Base-by-base conservation (phyloP, 495 filamentous ascomycete species). In the Trichoderma virens region DNA sequence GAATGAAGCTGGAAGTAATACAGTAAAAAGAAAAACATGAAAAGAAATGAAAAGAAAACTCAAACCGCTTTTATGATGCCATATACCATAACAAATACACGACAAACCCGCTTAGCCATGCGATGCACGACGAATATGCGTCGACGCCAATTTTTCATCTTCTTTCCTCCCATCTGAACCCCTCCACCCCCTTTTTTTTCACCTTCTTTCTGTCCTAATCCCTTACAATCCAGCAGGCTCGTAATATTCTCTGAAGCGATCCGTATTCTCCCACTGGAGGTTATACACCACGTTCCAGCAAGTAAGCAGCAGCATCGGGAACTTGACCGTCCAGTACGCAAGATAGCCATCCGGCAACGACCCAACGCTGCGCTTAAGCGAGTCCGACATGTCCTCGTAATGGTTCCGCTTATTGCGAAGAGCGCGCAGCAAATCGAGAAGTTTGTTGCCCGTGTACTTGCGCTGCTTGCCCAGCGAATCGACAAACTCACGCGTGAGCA, bases 321-420 rank as follows among this genome's bases (percentile, higher is more conserved):
- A 98, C 62, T 84, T 79, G 30, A 73, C 73, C 0, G 89, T 88
- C 90, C 94, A 98, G 74, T 95, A 98, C 11, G 79, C 81, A 45
- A 97, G 74, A 71, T 97, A 98, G 0, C 91, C 92, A 27, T 90
- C 89, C 0, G 93, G 90, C 67, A 96, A 71, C 5, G 87, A 76
- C 1, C 92, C 93, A 62, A 97, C 90, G 68, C 87, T 81, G 69
- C 84, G 81, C 78, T 92, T 92, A 65, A 96, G 83, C 54, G 85
- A 72, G 11, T 90, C 88, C 11, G 89, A 85, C 85, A 98, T 87
- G 67, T 97, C 90, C 65, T 97, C 89, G 74, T 93, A 95, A 74
- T 98, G 93, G 65, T 94, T 90, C 66, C 88, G 87, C 82, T 98
- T 98, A 73, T 98, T 98, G n/a, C 94, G 81, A 65, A 98, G 76